phyloP scores from a whole-genome alignment of 2,329 filamentous ascomycete species.

The Ophiostoma himal-ulmi region DNA sequence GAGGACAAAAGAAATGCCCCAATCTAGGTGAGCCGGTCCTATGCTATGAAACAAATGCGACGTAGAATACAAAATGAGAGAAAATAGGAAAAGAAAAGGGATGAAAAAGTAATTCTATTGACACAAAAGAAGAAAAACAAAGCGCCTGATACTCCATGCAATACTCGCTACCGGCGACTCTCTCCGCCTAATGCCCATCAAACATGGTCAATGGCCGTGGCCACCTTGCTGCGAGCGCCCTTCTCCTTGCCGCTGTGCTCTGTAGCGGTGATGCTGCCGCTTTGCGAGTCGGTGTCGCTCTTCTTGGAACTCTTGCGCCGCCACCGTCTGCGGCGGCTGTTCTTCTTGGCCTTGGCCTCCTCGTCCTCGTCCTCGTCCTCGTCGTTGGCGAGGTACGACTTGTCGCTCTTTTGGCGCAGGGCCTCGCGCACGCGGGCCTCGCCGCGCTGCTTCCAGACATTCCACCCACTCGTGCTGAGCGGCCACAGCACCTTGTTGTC shows the following conservation, averaged over 20 bases:
- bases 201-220: conserved; percentile 1
- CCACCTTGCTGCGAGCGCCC: not conserved
- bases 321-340: conserved; percentile 26
- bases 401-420: conserved; percentile 26
- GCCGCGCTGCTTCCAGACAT: conserved; percentile 43
- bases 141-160: not conserved
- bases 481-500: conserved; percentile 39
- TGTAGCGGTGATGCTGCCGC: not conserved
- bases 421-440: conserved; percentile 42
- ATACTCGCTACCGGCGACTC: not conserved
- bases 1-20: not conserved
- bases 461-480: conserved; percentile 41
- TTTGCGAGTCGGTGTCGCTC: not conserved
- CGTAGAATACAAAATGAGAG: not conserved
- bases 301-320: not conserved
- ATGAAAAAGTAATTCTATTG: not conserved
- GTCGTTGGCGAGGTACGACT: not conserved
- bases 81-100: not conserved
- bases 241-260: conserved; percentile 1
- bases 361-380: conserved; percentile 1
- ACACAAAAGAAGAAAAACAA: not conserved
- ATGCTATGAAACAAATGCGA: not conserved
- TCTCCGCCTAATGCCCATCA: not conserved
- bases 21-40: not conserved
- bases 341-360: conserved; percentile 26